phyloP scores from a whole-genome alignment of 768 basidiomycete genomes.

The Amyloporia xantha region DNA sequence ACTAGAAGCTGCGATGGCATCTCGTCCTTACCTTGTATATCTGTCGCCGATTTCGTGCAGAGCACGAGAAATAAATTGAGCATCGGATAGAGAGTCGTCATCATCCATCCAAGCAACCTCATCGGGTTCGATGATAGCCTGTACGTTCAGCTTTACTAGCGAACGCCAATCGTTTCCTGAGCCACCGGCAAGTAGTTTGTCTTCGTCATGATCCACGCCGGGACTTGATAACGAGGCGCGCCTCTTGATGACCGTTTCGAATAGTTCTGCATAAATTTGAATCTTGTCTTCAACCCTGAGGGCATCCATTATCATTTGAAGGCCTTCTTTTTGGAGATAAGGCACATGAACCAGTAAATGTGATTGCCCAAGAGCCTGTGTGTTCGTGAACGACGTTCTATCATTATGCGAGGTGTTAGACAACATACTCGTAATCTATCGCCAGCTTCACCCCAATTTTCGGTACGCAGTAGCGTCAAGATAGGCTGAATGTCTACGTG shows the following conservation, averaged over 20 bases:
- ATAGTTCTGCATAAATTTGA: not conserved
- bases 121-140: conserved; percentile 39
- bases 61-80: conserved; percentile 36
- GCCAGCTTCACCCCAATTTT: conserved; percentile 30
- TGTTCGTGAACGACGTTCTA: not conserved
- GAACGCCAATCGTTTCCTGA: too few species aligned
- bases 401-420: not conserved
- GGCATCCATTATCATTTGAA: conserved; percentile 17
- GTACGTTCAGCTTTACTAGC: conserved; percentile 9
- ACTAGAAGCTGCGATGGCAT: not conserved
- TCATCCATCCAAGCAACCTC: conserved; percentile 51
- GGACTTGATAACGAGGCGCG: not conserved
- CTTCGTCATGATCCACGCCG: too few species aligned
- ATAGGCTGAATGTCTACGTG: conserved; percentile 18
- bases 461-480: conserved; percentile 32
- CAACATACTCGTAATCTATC: conserved; percentile 11
- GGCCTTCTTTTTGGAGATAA: conserved; percentile 20
- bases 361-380: conserved; percentile 17
- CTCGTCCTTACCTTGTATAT: conserved; percentile 8
- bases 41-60: conserved; percentile 37
- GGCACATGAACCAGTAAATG: conserved; percentile 29
- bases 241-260: conserved; percentile 2
- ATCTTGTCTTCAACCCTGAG: not conserved
- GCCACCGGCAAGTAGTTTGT: too few species aligned
- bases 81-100: conserved; percentile 35